These are phyloP conservation scores for Myrmaecium sp. DNA, from an alignment of 2,329 filamentous ascomycete genomes.

Conservation along the genomic window DNA sequence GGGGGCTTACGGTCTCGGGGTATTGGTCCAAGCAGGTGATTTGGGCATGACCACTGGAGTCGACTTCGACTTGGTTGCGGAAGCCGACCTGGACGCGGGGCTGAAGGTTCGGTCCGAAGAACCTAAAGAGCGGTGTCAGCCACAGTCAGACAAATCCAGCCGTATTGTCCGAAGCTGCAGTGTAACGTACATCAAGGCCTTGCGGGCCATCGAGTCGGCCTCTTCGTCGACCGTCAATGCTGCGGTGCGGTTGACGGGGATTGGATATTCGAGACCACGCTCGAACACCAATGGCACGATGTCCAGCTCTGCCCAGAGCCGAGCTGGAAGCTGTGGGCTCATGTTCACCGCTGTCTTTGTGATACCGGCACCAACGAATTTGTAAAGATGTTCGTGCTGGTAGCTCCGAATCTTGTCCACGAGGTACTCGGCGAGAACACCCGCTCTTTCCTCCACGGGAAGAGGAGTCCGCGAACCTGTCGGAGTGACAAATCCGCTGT, in stretches of 20 bases:
- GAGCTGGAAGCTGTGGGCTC: conserved; percentile 49
- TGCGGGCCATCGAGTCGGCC: conserved; percentile 65
- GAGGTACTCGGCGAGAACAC: conserved; percentile 38
- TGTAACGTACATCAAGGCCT: conserved; percentile 49
- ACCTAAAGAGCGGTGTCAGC: conserved; percentile 3
- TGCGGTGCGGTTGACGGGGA: conserved; percentile 27
- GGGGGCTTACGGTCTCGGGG: conserved; percentile 38
- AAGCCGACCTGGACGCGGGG: conserved; percentile 51
- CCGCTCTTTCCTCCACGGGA: conserved; percentile 7
- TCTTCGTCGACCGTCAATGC: conserved; percentile 57
- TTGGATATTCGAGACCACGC: conserved; percentile 6
- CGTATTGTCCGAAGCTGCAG: conserved; percentile 1
- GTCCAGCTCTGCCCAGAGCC: conserved; percentile 61
- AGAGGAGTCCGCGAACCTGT: conserved; percentile 6
- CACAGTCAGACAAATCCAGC: conserved; percentile 1
- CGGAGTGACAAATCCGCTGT: conserved; percentile 4
- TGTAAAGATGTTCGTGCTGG: conserved; percentile 48
- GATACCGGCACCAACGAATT: conserved; percentile 60
- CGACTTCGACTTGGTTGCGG: conserved; percentile 53
- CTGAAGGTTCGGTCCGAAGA: conserved; percentile 55
- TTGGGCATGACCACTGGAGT: conserved; percentile 45
- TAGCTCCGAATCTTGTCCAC: conserved; percentile 41
- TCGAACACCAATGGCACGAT: conserved; percentile 52
- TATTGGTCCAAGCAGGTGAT: conserved; percentile 43
- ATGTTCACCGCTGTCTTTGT: conserved; percentile 40